Evolutionary conservation across 768 basidiomycete species (phyloP).

Genomic region (Collybia sp.): DNA sequence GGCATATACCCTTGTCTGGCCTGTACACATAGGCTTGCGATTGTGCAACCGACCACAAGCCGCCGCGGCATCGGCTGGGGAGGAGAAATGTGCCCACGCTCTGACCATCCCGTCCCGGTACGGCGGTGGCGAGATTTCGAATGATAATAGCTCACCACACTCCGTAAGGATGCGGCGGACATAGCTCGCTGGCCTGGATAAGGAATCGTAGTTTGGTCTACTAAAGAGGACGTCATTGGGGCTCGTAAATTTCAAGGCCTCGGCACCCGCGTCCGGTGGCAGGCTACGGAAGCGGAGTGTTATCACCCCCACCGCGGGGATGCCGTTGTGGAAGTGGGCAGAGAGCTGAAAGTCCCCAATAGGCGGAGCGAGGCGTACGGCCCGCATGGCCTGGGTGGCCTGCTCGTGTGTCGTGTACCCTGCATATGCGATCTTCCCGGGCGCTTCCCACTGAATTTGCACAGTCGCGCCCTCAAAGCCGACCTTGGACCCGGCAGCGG

Average conservation of each 20-base stretch:
- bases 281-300: slow-evolving; percentile 59
- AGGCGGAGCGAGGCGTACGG: slow-evolving; percentile 28
- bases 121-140: slow-evolving; percentile 48
- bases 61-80: slow-evolving; percentile 43
- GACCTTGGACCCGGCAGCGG: slow-evolving; percentile 27
- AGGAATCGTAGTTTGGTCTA: slow-evolving; percentile 34
- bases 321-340: slow-evolving; percentile 48
- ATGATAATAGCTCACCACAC: slow-evolving; percentile 24
- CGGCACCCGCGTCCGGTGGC: slow-evolving; percentile 36
- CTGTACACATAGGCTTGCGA: slow-evolving; percentile 39
- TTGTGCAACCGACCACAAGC: slow-evolving; percentile 45
- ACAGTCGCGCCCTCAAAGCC: slow-evolving; percentile 50
- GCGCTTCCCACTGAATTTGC: slow-evolving; percentile 56
- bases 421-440: slow-evolving; percentile 51
- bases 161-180: slow-evolving; percentile 35
- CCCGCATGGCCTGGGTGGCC: slow-evolving; percentile 47
- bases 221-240: slow-evolving; percentile 49
- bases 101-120: slow-evolving; percentile 43
- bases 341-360: slow-evolving; percentile 32
- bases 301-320: slow-evolving; percentile 52
- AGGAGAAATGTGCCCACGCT: slow-evolving; percentile 53
- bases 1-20: slow-evolving; percentile 42
- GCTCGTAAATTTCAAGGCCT: slow-evolving; percentile 40
- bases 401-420: slow-evolving; percentile 50
- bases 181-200: slow-evolving; percentile 35